Percentiles rank a stretch among this genome's conserved stretches.
Conservation (phyloP, 2,329 filamentous ascomycete species). For the Beauveria medogensis region DNA sequence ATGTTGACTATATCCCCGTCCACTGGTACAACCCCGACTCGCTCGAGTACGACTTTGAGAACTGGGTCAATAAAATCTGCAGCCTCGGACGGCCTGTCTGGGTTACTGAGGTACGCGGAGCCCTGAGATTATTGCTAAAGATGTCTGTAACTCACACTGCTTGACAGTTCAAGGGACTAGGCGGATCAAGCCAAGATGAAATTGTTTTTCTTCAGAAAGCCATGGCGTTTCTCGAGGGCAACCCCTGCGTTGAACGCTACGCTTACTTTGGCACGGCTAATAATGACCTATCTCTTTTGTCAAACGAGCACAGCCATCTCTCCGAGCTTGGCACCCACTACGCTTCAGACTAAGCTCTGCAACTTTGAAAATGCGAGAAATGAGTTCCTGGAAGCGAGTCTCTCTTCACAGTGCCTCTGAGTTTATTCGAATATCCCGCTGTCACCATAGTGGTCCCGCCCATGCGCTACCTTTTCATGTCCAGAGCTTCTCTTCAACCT, state of each 20-base stretch:
- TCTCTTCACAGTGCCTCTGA: too few species aligned
- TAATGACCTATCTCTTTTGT: constrained; percentile 14
- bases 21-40: constrained; percentile 38
- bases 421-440: too few species aligned
- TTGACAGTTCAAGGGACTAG: constrained; percentile 22
- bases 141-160: neutral
- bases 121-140: neutral
- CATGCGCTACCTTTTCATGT: too few species aligned
- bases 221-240: constrained; percentile 35
- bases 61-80: constrained; percentile 32
- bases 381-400: too few species aligned
- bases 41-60: constrained; percentile 32
- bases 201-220: constrained; percentile 32
- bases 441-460: too few species aligned
- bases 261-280: constrained; percentile 25
- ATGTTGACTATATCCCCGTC: constrained; percentile 35
- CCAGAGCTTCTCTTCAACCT: neutral
- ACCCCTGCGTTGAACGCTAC: constrained; percentile 31
- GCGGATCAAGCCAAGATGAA: constrained; percentile 22
- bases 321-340: constrained; percentile 3
- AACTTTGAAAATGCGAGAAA: too few species aligned
- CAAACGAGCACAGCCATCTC: neutral
- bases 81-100: constrained; percentile 32
- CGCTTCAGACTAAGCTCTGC: neutral
- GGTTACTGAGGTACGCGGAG: constrained; percentile 30